These are phyloP conservation scores for Blastobotrys persicus DNA, from an alignment of 1,139 yeast species.

Conservation along the genomic window DNA sequence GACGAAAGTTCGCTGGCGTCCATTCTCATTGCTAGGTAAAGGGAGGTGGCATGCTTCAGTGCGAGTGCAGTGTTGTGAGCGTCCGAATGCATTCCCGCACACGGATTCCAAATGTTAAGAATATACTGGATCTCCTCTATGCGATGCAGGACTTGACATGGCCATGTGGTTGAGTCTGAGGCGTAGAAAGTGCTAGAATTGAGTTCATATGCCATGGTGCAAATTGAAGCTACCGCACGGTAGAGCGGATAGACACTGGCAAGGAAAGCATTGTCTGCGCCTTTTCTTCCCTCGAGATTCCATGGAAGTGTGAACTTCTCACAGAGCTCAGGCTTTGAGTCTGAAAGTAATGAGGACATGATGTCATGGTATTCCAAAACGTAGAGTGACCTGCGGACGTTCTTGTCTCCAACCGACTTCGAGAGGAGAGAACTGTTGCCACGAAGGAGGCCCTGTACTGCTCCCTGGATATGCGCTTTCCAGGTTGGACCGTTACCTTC, in stretches of 20 bases:
- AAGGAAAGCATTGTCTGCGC: conserved; percentile 14
- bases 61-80: conserved; percentile 19
- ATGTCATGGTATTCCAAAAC: conserved; percentile 24
- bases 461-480: conserved; percentile 24
- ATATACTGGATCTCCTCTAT: conserved; percentile 18
- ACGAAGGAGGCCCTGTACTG: conserved; percentile 18
- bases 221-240: conserved; percentile 17
- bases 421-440: conserved; percentile 7
- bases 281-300: conserved; percentile 5
- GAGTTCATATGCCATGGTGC: conserved; percentile 17
- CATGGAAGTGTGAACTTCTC: conserved; percentile 17
- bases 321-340: conserved; percentile 16
- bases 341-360: conserved; percentile 16
- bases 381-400: conserved; percentile 15
- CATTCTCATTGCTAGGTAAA: conserved; percentile 21
- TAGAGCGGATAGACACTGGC: conserved; percentile 17
- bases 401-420: conserved; percentile 3
- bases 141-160: conserved; percentile 13
- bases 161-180: conserved; percentile 18
- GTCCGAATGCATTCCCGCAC: conserved; percentile 17
- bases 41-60: conserved; percentile 18
- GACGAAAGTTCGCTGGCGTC: conserved; percentile 14
- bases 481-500: conserved; percentile 22
- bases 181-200: conserved; percentile 12
- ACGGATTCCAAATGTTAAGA: conserved; percentile 20